Evolutionary conservation across 2,329 filamentous ascomycete species (phyloP), one percentile per base, ranked within the genome.

Genomic region (Lachnellula hyalina): DNA sequence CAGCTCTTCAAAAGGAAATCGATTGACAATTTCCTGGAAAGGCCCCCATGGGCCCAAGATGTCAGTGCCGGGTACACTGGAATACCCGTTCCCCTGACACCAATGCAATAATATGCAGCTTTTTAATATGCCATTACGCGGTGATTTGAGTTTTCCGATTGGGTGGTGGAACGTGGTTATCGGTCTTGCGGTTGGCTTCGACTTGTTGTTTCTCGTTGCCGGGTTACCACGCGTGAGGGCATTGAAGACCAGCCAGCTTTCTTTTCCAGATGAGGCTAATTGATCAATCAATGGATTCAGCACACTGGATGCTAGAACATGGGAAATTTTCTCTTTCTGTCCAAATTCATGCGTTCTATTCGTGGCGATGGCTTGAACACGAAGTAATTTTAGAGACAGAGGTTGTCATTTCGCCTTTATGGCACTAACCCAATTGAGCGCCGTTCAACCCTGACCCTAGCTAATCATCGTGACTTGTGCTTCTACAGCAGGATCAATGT

Each of bases 21-120:
- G 44, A 23, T 35, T 49, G 51, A 49, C 52, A 57, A 53, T 54
- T 52, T 52, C 55, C 55, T 49, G 44, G 40, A 41, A 44, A 32
- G 23, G 19, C 5, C 12, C 36, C 42, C 19, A 28, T 36, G 32
- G 41, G 25, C 23, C 47, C 34, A 35, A 47, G 41, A 21, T 44
- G 19, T 17, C 12, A 19, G n/a, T 5, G 19, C n/a, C 17, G 41
- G 41, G 19, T 14, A 44, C n/a, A 19, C 41, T 19, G 14, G 19
- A 32, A 44, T 23, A 19, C 41, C 19, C 19, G 17, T 17, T n/a
- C 15, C 25, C 51, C 41, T 47, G 44, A 51, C 47, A 49, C 42
- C 52, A 49, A 41, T 49, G 48, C 54, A 51, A 32, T 9, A 21
- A 40, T 14, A 15, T 23, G 41, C 45, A 14, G 25, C 28, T 46